Percentiles rank a stretch among this genome's conserved stretches.
phyloP scores from a whole-genome alignment of 2,329 filamentous ascomycete genomes.

The Knoxdaviesia proteae region DNA sequence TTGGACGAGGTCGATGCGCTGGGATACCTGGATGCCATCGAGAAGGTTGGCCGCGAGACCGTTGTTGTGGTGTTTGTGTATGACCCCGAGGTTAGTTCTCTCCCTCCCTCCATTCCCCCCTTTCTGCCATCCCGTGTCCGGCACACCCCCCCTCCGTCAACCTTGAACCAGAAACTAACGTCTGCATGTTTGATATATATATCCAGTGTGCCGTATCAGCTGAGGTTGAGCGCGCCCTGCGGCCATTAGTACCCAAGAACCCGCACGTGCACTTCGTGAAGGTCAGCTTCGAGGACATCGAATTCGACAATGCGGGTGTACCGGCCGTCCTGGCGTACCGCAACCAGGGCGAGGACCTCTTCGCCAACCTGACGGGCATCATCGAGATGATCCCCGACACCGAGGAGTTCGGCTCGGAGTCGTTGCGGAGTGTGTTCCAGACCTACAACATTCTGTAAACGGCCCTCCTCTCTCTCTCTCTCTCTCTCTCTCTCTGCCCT shows the following conservation, averaged over 20 bases:
- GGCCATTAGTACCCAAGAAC: slow-evolving; percentile 51
- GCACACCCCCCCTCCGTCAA: not conserved
- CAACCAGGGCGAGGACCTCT: slow-evolving; percentile 58
- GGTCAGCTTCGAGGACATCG: slow-evolving; percentile 76
- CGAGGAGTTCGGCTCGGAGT: slow-evolving; percentile 32
- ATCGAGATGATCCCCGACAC: slow-evolving; percentile 66
- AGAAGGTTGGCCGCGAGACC: slow-evolving; percentile 64
- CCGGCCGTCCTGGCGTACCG: slow-evolving; percentile 80
- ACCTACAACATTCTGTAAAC: slow-evolving; percentile 26
- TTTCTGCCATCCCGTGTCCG: not conserved
- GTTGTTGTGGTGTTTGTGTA: slow-evolving; percentile 87
- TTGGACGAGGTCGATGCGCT: slow-evolving; percentile 71
- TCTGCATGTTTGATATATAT: not conserved
- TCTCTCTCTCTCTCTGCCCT: not conserved
- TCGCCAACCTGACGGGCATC: slow-evolving; percentile 74
- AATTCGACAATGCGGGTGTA: slow-evolving; percentile 76
- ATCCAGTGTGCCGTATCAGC: slow-evolving; percentile 55
- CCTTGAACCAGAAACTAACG: slow-evolving; percentile 6
- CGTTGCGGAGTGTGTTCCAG: slow-evolving; percentile 29
- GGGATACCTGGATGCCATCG: slow-evolving; percentile 89
- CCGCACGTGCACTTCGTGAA: slow-evolving; percentile 69
- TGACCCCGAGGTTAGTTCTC: slow-evolving; percentile 48
- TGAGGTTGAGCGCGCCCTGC: slow-evolving; percentile 59
- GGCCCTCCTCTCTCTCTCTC: not conserved
- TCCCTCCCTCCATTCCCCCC: not conserved